A percentile compares a stretch with the other conserved stretches of the same genome.
Conservation (phyloP, 2,329 filamentous ascomycete species). For the Claviceps digitariae region DNA sequence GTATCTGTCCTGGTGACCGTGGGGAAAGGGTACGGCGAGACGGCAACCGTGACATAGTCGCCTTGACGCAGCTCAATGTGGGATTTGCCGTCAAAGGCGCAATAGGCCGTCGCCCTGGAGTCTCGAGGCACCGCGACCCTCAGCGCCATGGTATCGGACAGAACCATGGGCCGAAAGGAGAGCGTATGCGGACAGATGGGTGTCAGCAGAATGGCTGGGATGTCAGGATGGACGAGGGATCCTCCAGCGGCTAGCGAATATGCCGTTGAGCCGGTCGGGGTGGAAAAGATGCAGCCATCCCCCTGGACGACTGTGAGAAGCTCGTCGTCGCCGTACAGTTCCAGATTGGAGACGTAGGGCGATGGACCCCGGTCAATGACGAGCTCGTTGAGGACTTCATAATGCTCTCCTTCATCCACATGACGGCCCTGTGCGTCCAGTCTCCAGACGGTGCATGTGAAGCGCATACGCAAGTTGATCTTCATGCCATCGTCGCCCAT, state of each 20-base stretch:
- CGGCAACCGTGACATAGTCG: constrained; percentile 91
- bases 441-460: constrained; percentile 94
- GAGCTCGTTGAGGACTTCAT: constrained; percentile 95
- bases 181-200: constrained; percentile 96
- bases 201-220: constrained; percentile 89
- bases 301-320: constrained; percentile 91
- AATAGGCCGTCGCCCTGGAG: constrained; percentile 88
- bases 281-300: constrained; percentile 95
- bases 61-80: constrained; percentile 86
- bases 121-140: constrained; percentile 74
- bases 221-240: constrained; percentile 89
- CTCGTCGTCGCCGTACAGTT: constrained; percentile 90
- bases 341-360: constrained; percentile 91
- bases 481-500: constrained; percentile 96
- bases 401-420: constrained; percentile 81
- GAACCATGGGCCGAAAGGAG: constrained; percentile 94
- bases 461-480: constrained; percentile 95
- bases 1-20: constrained; percentile 81
- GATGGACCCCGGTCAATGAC: constrained; percentile 96
- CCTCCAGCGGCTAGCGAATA: constrained; percentile 94
- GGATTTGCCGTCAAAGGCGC: constrained; percentile 93
- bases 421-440: constrained; percentile 39
- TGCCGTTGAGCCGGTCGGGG: constrained; percentile 85
- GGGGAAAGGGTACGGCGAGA: constrained; percentile 92
- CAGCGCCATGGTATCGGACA: constrained; percentile 86